A percentile compares a stretch with the other conserved stretches of the same genome.
phyloP scores from a whole-genome alignment of 192 early-diverging fungal species.

The Coemansia guatemalensis region DNA sequence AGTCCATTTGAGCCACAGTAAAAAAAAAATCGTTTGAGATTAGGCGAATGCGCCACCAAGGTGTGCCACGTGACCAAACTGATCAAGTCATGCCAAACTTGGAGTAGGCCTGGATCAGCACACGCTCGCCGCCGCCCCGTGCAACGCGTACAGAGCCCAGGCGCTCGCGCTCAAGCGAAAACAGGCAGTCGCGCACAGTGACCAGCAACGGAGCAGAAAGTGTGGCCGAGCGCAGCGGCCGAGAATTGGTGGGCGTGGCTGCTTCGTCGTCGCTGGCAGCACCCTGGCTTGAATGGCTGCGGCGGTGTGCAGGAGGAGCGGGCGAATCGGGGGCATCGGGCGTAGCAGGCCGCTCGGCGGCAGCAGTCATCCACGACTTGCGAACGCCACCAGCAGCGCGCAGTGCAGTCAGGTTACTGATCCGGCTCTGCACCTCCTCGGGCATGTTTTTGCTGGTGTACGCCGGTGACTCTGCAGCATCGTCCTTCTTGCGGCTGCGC shows the following conservation, averaged over 20 bases:
- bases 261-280: constrained; percentile 33
- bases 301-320: constrained; percentile 18
- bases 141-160: constrained; percentile 40
- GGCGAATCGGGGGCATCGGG: constrained; percentile 3
- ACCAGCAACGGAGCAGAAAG: constrained; percentile 55
- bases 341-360: not conserved
- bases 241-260: not conserved
- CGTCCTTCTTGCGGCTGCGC: constrained; percentile 52
- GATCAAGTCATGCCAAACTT: constrained; percentile 15
- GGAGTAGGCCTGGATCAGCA: constrained; percentile 38
- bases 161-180: constrained; percentile 70
- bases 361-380: constrained; percentile 59
- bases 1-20: not conserved
- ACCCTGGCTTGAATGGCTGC: constrained; percentile 30
- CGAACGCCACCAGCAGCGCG: constrained; percentile 57
- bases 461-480: constrained; percentile 38
- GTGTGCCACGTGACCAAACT: too few relatives aligned
- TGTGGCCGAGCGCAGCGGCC: constrained; percentile 35
- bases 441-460: constrained; percentile 54
- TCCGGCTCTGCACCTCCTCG: constrained; percentile 55
- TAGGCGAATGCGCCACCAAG: not conserved
- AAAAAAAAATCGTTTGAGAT: not conserved
- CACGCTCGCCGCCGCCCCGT: constrained; percentile 43
- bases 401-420: constrained; percentile 61
- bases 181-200: constrained; percentile 71